Evolutionary conservation across 768 basidiomycete species (phyloP).

Genomic region (Tricholoma hemisulphureum): DNA sequence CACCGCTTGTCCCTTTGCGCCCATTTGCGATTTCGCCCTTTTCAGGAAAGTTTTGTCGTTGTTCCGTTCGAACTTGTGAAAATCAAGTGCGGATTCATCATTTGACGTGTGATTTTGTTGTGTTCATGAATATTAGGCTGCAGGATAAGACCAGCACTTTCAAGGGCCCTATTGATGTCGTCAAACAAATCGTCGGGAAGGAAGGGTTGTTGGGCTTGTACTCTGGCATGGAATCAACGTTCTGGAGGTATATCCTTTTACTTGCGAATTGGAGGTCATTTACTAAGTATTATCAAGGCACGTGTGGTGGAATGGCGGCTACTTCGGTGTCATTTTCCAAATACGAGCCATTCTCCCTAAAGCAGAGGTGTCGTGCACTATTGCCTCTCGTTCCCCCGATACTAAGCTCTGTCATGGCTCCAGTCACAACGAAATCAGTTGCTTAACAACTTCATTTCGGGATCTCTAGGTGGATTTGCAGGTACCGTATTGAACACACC

Average conservation of each 20-base stretch:
- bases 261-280: neutral
- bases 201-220: constrained; percentile 87
- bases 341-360: constrained; percentile 79
- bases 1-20: neutral
- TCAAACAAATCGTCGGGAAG: constrained; percentile 72
- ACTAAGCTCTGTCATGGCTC: neutral
- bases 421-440: constrained; percentile 70
- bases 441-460: constrained; percentile 91
- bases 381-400: neutral
- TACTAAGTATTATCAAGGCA: constrained; percentile 48
- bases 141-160: constrained; percentile 93
- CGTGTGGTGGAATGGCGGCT: constrained; percentile 92
- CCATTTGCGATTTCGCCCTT: neutral
- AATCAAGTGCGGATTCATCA: constrained; percentile 56
- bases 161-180: constrained; percentile 88
- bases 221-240: constrained; percentile 94
- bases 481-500: constrained; percentile 94
- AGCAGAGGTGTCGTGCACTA: constrained; percentile 58
- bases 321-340: constrained; percentile 91
- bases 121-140: constrained; percentile 43
- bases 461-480: constrained; percentile 83
- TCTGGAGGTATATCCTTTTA: constrained; percentile 77
- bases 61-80: constrained; percentile 97
- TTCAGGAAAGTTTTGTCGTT: constrained; percentile 83
- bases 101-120: neutral